Evolutionary conservation across 768 basidiomycete genomes (phyloP).

Genomic region (Boletus speciosus): DNA sequence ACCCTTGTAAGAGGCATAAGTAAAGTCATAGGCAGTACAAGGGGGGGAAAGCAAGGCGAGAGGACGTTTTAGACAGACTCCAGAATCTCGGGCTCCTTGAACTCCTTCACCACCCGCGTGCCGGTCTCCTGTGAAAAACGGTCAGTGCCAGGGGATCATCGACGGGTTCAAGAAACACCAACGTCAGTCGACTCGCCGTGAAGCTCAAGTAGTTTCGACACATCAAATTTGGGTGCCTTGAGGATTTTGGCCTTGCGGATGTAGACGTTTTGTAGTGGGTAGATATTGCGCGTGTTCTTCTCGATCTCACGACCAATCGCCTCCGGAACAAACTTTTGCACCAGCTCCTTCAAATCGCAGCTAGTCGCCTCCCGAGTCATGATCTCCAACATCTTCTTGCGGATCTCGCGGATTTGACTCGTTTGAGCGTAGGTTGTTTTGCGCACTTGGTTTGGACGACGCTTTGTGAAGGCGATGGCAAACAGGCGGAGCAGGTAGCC

Average conservation of each 20-base stretch:
- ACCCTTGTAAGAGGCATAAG: conserved; percentile 37
- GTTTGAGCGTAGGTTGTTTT: conserved; percentile 99
- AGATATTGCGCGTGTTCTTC: conserved; percentile 94
- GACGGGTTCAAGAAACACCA: conserved; percentile 29
- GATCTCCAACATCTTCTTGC: conserved; percentile 99
- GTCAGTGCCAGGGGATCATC: conserved; percentile 2
- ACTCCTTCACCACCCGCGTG: conserved; percentile 90
- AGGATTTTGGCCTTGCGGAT: conserved; percentile 99
- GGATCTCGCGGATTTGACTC: conserved; percentile 92
- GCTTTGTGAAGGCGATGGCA: conserved; percentile 98
- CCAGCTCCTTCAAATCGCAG: conserved; percentile 96
- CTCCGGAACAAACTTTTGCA: conserved; percentile 99
- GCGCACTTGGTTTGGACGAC: conserved; percentile 91
- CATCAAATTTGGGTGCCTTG: conserved; percentile 95
- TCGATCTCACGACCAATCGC: conserved; percentile 99
- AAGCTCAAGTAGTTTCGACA: conserved; percentile 92
- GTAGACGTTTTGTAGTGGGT: conserved; percentile 98
- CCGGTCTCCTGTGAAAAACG: conserved; percentile 74
- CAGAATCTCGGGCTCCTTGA: conserved; percentile 95
- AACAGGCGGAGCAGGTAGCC: conserved; percentile 99
- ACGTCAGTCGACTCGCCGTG: conserved; percentile 95
- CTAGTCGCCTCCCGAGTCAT: conserved; percentile 94
- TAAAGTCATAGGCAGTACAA: conserved; percentile 37
- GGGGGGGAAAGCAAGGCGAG: conserved; percentile 29
- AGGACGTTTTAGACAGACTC: conserved; percentile 74